phyloP scores from a whole-genome alignment of 148 eudicot species.

The Fallopia convolvulus region DNA sequence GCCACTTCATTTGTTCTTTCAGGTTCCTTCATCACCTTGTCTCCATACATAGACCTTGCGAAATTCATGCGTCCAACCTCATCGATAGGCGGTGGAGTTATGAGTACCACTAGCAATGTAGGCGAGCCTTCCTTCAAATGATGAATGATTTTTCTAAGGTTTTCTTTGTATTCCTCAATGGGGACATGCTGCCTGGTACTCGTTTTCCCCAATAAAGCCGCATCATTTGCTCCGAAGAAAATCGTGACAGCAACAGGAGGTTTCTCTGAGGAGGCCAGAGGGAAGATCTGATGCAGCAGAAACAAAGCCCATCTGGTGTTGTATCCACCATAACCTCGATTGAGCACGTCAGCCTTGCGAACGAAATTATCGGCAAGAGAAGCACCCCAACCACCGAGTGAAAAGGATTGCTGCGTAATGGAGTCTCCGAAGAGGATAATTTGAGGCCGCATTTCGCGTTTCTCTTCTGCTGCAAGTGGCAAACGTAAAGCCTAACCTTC shows the following conservation, averaged over 20 bases:
- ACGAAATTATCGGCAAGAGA: slow-evolving; percentile 59
- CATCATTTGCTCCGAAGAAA: slow-evolving; percentile 96
- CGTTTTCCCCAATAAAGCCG: slow-evolving; percentile 67
- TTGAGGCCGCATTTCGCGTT: slow-evolving; percentile 46
- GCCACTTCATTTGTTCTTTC: slow-evolving; percentile 85
- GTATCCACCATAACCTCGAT: slow-evolving; percentile 81
- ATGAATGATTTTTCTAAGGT: slow-evolving; percentile 9
- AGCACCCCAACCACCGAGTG: slow-evolving; percentile 79
- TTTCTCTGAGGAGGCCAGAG: slow-evolving; percentile 51
- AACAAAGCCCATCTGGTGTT: slow-evolving; percentile 80
- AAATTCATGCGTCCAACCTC: slow-evolving; percentile 63
- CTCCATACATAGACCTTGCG: slow-evolving; percentile 73
- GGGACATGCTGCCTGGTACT: slow-evolving; percentile 81
- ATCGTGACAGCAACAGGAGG: slow-evolving; percentile 69
- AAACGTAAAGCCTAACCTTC: too few relatives aligned
- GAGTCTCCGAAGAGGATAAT: slow-evolving; percentile 83
- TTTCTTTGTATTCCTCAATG: slow-evolving; percentile 72
- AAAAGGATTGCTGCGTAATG: slow-evolving; percentile 63
- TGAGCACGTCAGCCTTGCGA: slow-evolving; percentile 75
- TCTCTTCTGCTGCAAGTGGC: neutral
- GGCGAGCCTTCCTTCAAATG: slow-evolving; percentile 79
- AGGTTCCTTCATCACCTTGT: slow-evolving; percentile 59
- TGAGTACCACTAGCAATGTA: slow-evolving; percentile 58
- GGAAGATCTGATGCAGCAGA: slow-evolving; percentile 68
- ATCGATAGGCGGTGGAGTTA: slow-evolving; percentile 89